Evolutionary conservation across 2,329 filamentous ascomycete genomes (phyloP).

Genomic region (Escovopsis sp.): DNA sequence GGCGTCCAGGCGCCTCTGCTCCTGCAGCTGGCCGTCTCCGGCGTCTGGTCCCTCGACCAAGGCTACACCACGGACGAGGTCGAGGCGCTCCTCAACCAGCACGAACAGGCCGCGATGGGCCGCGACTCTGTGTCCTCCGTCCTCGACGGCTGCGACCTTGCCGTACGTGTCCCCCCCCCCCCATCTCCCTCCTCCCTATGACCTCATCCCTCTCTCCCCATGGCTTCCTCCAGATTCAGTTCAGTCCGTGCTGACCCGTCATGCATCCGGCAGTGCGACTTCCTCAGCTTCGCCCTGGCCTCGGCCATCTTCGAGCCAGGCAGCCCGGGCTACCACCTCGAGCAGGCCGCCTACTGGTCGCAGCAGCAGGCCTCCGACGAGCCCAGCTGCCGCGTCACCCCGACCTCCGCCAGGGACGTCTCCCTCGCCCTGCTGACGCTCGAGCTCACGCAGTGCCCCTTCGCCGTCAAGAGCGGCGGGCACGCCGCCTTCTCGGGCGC

Average conservation of each 20-base stretch:
- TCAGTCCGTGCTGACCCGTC: background rate
- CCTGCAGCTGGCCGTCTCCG: too few relatives aligned
- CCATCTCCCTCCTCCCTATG: too few relatives aligned
- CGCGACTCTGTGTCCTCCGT: too few relatives aligned
- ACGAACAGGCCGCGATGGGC: too few relatives aligned
- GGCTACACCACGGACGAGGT: too few relatives aligned
- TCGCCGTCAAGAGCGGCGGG: constrained; percentile 28
- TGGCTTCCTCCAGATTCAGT: too few relatives aligned
- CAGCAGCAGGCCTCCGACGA: constrained; percentile 9
- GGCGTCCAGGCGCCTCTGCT: too few relatives aligned
- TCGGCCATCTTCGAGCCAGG: constrained; percentile 7
- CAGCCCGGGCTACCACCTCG: constrained; percentile 6
- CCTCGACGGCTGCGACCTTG: too few relatives aligned
- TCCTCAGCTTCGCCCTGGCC: constrained; percentile 8
- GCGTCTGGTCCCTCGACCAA: too few relatives aligned
- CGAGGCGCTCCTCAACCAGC: too few relatives aligned
- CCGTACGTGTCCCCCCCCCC: too few relatives aligned
- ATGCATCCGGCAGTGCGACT: constrained; percentile 8
- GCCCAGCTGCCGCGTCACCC: constrained; percentile 13
- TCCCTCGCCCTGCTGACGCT: constrained; percentile 13
- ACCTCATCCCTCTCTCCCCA: too few relatives aligned
- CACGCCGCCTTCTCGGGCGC: constrained; percentile 26
- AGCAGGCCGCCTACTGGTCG: constrained; percentile 11
- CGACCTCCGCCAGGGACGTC: constrained; percentile 11
- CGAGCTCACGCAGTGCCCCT: constrained; percentile 12